These are phyloP conservation scores for Colletotrichum cuscutae DNA, from an alignment of 2,329 filamentous ascomycete genomes.

Conservation along the genomic window DNA sequence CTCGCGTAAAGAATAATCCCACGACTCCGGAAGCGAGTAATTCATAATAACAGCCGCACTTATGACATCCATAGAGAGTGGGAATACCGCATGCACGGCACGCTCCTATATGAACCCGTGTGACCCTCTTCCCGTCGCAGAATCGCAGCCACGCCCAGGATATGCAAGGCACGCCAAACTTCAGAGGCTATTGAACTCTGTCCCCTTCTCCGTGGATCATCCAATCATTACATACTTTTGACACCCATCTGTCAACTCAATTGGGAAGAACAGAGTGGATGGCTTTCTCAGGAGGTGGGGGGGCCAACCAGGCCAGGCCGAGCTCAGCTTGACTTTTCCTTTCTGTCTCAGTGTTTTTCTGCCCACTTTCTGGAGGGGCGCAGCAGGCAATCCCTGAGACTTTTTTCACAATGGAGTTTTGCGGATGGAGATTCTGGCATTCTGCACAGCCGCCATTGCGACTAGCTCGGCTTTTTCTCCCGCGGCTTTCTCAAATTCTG, in stretches of 20 bases:
- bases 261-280: not conserved
- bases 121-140: not conserved
- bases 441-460: constrained; percentile 1
- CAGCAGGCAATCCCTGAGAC: not conserved
- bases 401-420: too few species aligned
- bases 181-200: not conserved
- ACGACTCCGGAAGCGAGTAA: not conserved
- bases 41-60: not conserved
- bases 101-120: not conserved
- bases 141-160: not conserved
- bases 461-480: not conserved
- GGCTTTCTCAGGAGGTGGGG: not conserved
- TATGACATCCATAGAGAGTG: too few species aligned
- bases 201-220: not conserved
- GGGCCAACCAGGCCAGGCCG: too few species aligned
- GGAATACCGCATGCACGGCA: not conserved
- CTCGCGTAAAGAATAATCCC: not conserved
- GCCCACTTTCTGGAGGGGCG: not conserved
- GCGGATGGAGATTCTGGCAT: not conserved
- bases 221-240: not conserved
- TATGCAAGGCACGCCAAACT: not conserved
- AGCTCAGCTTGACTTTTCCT: too few species aligned
- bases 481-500: not conserved
- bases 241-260: not conserved
- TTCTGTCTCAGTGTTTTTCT: not conserved